Base-by-base conservation (phyloP, 2,329 filamentous ascomycete species). In the Penicillium freii region DNA sequence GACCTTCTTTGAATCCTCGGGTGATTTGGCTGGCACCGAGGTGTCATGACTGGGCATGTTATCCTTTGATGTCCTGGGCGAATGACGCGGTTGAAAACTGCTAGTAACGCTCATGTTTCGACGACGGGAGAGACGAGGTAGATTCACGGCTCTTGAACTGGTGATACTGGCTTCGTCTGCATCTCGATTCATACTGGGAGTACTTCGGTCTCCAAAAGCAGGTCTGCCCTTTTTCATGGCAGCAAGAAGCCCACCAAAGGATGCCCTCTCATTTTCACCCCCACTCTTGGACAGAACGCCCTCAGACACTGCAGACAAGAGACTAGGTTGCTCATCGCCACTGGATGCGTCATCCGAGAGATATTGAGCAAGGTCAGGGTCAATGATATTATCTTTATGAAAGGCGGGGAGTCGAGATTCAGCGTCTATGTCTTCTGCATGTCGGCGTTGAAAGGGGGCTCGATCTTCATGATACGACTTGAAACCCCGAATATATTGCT, bases 381-480 rank as follows among this genome's bases (percentile, higher is more conserved):
- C 94, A 65, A 99, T 97, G 65, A 99, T 96, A 70, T 94, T 97
- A 78, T 99, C 94, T 69, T 94, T 92, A 72, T 99, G 94, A 66
- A 99, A 97, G n/a, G 92, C 92, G 17, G 92, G 88, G 36, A 96
- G 82, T 42, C 86, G 85, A 8, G 85, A 79, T 62, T 87, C 88
- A 61, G 83, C 85, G 4, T 81, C 78, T 47, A 82, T 77, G 57
- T 92, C 88, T 51, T 95, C 86, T 19, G 82, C 79, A 11, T 86
- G 82, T 57, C 88, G 89, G 54, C 92, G 82, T 67, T 90, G 91
- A 64, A 97, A 97, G 0, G 94, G 94, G 0, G 91, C 93, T 56
- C 90, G 84, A 60, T 97, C 91, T 58, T 95, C 91, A 19, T 86
- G 79, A 6, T 82, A 80, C 7, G 84, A 74, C 70, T 90, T 94